Evolutionary conservation across 2,329 filamentous ascomycete species (phyloP).

Genomic region (Calonectria pseudoreteaudii): DNA sequence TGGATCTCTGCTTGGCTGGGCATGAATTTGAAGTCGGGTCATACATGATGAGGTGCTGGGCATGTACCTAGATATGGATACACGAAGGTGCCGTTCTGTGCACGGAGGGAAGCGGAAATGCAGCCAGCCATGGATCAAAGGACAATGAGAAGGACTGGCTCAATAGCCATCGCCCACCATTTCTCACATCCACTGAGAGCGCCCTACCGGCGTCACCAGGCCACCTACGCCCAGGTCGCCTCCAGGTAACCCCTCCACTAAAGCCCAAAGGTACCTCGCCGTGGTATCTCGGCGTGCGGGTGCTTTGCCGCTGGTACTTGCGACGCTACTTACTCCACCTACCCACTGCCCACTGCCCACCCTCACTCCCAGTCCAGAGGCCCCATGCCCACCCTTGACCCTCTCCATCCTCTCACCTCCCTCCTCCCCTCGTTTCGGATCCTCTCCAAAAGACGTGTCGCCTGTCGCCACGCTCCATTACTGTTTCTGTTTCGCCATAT

Average conservation of each 20-base stretch:
- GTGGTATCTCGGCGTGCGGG: background rate
- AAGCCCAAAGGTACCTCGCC: conserved; percentile 9
- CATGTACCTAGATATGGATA: background rate
- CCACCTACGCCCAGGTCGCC: background rate
- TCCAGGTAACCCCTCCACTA: conserved; percentile 13
- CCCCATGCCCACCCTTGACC: conserved; percentile 14
- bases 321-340: conserved; percentile 1
- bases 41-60: background rate
- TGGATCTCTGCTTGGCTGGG: conserved; percentile 3
- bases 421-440: conserved; percentile 35
- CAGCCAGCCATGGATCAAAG: background rate
- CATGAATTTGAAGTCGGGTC: background rate
- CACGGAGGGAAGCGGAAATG: background rate
- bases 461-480: conserved; percentile 36
- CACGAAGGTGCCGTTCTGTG: background rate
- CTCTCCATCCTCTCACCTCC: conserved; percentile 20
- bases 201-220: background rate
- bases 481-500: conserved; percentile 26
- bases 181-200: conserved; percentile 1
- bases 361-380: conserved; percentile 3
- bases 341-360: conserved; percentile 16
- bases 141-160: background rate
- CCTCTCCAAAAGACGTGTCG: conserved; percentile 39
- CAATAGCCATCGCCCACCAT: background rate
- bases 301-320: conserved; percentile 9